Percentiles rank a stretch among this genome's conserved stretches.
These are phyloP conservation scores for Aureococcus anophagefferens DNA, from an alignment of 108 stramenopile genomes.

Conservation along the genomic window DNA sequence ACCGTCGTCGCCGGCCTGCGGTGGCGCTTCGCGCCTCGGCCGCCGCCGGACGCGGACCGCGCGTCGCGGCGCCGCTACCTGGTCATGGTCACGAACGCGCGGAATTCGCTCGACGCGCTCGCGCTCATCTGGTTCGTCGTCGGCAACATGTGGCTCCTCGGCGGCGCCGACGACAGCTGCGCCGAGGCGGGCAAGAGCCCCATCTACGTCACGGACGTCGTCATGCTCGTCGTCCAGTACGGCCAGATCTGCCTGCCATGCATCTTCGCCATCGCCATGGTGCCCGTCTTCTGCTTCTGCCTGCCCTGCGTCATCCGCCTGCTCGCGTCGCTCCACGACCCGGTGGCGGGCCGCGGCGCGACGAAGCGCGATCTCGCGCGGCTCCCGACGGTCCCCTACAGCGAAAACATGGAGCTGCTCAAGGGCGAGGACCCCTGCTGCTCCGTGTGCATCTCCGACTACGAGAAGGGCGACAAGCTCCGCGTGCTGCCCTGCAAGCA, in stretches of 20 bases:
- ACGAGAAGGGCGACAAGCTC: slow-evolving; percentile 56
- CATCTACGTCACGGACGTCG: slow-evolving; percentile 31
- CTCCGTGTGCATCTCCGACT: slow-evolving; percentile 79
- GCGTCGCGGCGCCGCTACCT: no score
- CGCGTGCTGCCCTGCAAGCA: slow-evolving; percentile 73
- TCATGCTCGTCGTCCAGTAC: slow-evolving; percentile 38
- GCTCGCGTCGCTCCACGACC: slow-evolving; percentile 13
- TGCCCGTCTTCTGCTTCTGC: slow-evolving; percentile 49
- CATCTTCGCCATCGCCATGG: slow-evolving; percentile 33
- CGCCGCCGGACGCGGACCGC: no score
- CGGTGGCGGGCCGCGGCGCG: neutral
- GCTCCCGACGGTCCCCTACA: neutral
- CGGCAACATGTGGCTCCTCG: slow-evolving; percentile 41
- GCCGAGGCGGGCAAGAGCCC: slow-evolving; percentile 5
- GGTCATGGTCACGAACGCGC: neutral
- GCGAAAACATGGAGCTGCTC: no score
- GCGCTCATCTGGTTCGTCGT: slow-evolving; percentile 43
- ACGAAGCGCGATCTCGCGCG: neutral
- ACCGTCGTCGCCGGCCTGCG: neutral
- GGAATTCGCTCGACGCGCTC: slow-evolving; percentile 25
- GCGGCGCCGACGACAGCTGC: slow-evolving; percentile 14
- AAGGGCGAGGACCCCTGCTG: slow-evolving; percentile 35
- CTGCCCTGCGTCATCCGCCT: slow-evolving; percentile 46
- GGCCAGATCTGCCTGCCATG: slow-evolving; percentile 45
- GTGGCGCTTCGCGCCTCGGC: no score